Conservation (phyloP, 257 asterid species). For the Cruciata laevipes region DNA sequence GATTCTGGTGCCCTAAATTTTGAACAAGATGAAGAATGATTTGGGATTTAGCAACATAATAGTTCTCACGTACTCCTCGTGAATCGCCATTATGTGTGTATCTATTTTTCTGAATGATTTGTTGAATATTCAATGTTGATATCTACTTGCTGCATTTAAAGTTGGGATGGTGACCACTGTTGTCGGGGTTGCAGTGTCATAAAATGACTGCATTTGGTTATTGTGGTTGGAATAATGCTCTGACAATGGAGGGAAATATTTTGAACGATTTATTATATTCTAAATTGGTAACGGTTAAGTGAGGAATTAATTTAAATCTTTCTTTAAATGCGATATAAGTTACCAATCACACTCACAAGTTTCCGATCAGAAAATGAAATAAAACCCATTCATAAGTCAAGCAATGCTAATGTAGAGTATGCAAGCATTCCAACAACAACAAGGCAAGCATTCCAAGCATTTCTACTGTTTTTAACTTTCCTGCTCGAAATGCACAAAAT, state of each 20-base stretch:
- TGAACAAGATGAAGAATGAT: neutral
- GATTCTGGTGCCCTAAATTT: neutral
- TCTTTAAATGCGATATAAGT: too few species aligned
- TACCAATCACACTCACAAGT: too few species aligned
- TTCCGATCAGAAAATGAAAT: too few species aligned
- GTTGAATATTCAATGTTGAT: neutral
- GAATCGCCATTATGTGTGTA: neutral
- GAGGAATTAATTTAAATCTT: too few species aligned
- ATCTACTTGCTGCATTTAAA: conserved; percentile 9
- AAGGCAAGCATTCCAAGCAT: neutral
- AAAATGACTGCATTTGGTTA: neutral
- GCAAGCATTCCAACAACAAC: neutral
- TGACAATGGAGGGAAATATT: neutral
- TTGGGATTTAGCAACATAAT: neutral
- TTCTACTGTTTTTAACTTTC: neutral
- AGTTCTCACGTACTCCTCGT: conserved; percentile 14
- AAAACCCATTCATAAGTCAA: neutral
- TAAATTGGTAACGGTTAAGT: too few species aligned
- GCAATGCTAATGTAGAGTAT: too few species aligned
- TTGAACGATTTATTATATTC: neutral
- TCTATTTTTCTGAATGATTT: neutral
- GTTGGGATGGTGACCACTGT: neutral
- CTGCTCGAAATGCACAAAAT: too few species aligned
- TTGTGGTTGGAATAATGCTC: neutral
- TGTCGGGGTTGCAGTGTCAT: neutral